Evolutionary conservation across 805 yeast species (phyloP).

Genomic region (Metschnikowia colocasiae): DNA sequence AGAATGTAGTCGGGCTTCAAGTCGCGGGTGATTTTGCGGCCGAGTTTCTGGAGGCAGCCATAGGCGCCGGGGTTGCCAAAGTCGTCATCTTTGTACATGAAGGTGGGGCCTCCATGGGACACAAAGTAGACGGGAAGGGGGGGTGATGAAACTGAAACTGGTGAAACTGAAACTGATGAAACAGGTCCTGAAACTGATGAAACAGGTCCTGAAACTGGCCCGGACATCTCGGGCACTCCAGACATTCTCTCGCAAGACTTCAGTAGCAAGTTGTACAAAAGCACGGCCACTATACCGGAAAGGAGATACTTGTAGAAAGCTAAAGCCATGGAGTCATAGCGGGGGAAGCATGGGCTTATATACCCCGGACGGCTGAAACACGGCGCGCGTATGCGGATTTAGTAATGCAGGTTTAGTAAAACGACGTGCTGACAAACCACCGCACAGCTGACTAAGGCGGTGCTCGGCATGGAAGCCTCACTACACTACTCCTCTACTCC

Average conservation of each 20-base stretch:
- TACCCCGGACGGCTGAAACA: too few species aligned
- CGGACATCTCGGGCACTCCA: too few species aligned
- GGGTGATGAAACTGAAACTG: constrained; percentile 19
- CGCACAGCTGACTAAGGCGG: too few species aligned
- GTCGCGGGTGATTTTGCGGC: constrained; percentile 44
- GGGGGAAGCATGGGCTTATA: background rate
- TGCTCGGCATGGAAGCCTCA: too few species aligned
- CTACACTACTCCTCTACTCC: too few species aligned
- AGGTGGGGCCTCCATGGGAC: constrained; percentile 85
- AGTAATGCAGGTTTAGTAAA: constrained; percentile 2
- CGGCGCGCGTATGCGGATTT: background rate
- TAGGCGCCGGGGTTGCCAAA: constrained; percentile 64
- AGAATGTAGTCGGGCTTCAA: constrained; percentile 64
- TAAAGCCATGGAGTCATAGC: background rate
- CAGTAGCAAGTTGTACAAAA: background rate
- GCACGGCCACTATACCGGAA: background rate
- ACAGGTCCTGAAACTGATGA: too few species aligned
- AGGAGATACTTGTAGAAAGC: background rate
- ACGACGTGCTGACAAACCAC: constrained; percentile 1
- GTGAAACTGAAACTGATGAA: too few species aligned
- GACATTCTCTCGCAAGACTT: background rate
- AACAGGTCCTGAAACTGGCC: too few species aligned
- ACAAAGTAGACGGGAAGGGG: constrained; percentile 59
- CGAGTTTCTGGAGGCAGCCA: constrained; percentile 46
- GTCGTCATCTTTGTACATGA: constrained; percentile 51